These are phyloP conservation scores for Coelastrella sp. DNA, from an alignment of 139 green algal genomes.

Conservation along the genomic window DNA sequence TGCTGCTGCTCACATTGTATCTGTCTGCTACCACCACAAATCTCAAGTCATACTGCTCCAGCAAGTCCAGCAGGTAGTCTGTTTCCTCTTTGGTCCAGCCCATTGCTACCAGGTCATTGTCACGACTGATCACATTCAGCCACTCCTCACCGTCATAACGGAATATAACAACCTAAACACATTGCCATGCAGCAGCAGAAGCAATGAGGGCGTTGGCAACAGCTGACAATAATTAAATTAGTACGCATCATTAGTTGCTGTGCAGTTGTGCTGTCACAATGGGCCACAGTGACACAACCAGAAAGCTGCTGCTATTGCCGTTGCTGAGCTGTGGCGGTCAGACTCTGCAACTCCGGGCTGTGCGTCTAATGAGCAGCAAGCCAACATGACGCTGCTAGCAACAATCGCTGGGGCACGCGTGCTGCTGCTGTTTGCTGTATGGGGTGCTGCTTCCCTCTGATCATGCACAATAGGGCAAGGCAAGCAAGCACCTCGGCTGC, in stretches of 20 bases:
- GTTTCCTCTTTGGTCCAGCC: constrained; percentile 87
- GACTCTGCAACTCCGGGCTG: too few species aligned
- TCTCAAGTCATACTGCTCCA: constrained; percentile 80
- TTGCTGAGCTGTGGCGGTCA: too few species aligned
- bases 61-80: constrained; percentile 90
- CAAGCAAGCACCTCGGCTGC: neutral
- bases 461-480: too few species aligned
- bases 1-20: constrained; percentile 72
- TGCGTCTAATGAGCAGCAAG: too few species aligned
- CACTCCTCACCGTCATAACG: constrained; percentile 86
- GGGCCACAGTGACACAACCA: too few species aligned
- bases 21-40: constrained; percentile 88
- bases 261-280: neutral
- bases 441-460: neutral
- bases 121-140: constrained; percentile 61
- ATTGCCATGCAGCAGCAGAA: neutral
- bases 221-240: neutral
- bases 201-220: neutral
- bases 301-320: too few species aligned
- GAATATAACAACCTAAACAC: constrained; percentile 54
- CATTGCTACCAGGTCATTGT: neutral
- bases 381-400: neutral
- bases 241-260: neutral
- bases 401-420: neutral
- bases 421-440: too few species aligned